phyloP scores from a whole-genome alignment of 2,329 filamentous ascomycete species.

The Fusarium sp. region DNA sequence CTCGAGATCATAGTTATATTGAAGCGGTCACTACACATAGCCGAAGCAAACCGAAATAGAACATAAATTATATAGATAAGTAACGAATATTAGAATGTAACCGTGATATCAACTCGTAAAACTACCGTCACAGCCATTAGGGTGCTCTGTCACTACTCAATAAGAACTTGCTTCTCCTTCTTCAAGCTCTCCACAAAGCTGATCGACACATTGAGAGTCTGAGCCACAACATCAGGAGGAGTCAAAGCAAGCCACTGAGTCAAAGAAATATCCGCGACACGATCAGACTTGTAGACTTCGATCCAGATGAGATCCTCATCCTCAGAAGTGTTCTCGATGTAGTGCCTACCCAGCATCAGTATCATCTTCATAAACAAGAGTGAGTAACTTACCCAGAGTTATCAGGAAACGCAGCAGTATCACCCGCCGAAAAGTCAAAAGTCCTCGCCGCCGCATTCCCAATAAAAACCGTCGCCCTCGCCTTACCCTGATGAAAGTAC shows the following conservation, averaged over 20 bases:
- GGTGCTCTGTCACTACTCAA: conserved; percentile 20
- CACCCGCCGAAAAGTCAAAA: conserved; percentile 74
- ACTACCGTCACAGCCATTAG: fast-evolving
- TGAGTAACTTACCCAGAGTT: conserved; percentile 60
- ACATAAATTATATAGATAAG: background rate
- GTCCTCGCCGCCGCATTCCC: conserved; percentile 69
- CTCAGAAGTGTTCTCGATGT: conserved; percentile 74
- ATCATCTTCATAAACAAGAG: background rate
- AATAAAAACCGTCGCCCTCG: conserved; percentile 71
- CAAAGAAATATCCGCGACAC: conserved; percentile 72
- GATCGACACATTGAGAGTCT: conserved; percentile 66
- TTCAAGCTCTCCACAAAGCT: conserved; percentile 66
- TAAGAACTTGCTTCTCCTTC: conserved; percentile 71
- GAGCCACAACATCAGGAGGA: conserved; percentile 69
- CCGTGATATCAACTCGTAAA: fast-evolving
- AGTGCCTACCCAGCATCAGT: conserved; percentile 57
- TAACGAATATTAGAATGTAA: background rate
- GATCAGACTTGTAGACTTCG: conserved; percentile 75
- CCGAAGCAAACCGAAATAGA: background rate
- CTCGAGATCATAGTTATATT: fast-evolving
- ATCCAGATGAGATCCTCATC: conserved; percentile 73
- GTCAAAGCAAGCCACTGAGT: conserved; percentile 77
- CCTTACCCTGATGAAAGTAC: conserved; percentile 73
- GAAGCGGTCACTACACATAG: background rate
- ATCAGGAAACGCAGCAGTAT: conserved; percentile 74